Percentiles rank a stretch among this genome's conserved stretches.
These are phyloP conservation scores for Corinectria fuckeliana DNA, from an alignment of 2,329 filamentous ascomycete genomes.

Conservation along the genomic window DNA sequence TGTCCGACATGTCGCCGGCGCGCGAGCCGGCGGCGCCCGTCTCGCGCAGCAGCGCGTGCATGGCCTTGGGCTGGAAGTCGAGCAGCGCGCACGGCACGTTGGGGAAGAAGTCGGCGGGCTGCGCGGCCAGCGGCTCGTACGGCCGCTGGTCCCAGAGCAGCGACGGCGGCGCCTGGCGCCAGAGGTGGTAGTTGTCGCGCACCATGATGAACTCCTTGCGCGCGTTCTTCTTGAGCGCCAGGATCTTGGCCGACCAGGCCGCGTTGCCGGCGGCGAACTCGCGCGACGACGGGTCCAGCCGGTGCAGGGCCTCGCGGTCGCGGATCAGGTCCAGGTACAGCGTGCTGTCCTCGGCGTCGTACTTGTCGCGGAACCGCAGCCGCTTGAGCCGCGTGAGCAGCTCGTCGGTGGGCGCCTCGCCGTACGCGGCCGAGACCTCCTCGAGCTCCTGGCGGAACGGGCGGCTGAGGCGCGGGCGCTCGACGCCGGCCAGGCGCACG, in stretches of 20 bases:
- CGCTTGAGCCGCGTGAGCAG: conserved; percentile 32
- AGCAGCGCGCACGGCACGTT: conserved; percentile 63
- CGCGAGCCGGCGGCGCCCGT: conserved; percentile 49
- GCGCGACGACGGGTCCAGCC: conserved; percentile 25
- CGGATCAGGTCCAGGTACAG: conserved; percentile 44
- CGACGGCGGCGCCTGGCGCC: conserved; percentile 55
- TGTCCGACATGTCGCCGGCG: conserved; percentile 58
- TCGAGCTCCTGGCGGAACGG: conserved; percentile 52
- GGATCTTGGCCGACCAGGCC: conserved; percentile 46
- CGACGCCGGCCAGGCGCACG: conserved; percentile 40
- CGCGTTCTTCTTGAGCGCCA: conserved; percentile 41
- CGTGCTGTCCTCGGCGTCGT: conserved; percentile 26
- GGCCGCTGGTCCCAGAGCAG: conserved; percentile 73
- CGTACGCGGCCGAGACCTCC: conserved; percentile 43
- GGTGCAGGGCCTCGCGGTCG: conserved; percentile 38
- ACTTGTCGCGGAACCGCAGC: conserved; percentile 40
- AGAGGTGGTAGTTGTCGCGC: conserved; percentile 62
- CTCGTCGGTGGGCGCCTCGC: conserved; percentile 2
- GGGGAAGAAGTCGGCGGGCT: conserved; percentile 71
- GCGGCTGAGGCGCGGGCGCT: conserved; percentile 44
- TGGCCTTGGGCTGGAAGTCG: conserved; percentile 68
- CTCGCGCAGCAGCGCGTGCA: conserved; percentile 56
- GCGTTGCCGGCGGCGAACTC: conserved; percentile 40
- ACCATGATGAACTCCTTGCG: conserved; percentile 47
- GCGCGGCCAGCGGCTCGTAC: conserved; percentile 71